Base-by-base conservation (phyloP, 192 early-diverging fungal genomes). In the Jimgerdemannia flammicorona region DNA sequence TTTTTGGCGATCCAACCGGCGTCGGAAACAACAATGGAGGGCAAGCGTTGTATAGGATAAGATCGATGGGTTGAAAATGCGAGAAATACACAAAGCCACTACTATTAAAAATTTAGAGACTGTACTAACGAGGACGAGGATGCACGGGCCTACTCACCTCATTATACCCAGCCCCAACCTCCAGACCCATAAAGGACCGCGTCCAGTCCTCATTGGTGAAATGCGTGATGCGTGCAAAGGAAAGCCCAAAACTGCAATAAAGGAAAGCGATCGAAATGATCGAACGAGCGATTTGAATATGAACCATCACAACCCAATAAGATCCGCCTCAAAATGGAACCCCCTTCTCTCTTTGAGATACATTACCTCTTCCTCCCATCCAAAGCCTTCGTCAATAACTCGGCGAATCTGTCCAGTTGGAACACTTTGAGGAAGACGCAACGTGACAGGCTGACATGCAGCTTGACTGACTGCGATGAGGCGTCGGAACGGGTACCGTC, bases 371-470 rank as follows among this genome's bases (percentile, higher is more conserved):
- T 77, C 39, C 49, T 71, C 44, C 70, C 40, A 4, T 67, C 20
- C 59, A 85, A 59, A 0, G 49, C 67, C n/a, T 74, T 74, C 40
- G 29, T 69, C 20, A 88, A 66, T 11, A 74, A 69, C 3, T 76
- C 69, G 54, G 74, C 67, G 68, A 87, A 87, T 3, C 71, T 71
- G 10, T 79, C 59, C 44, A 85, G 81, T 64, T 88, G 85, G 75
- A 80, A 81, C 43, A 81, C 80, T 74, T 87, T 88, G 42, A 88
- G 76, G 75, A 80, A 83, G 3, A 86, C 64, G 29, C 77, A 82
- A 69, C 76, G 69, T 3, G 81, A 83, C 18, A 88, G 71, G 69
- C 85, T 87, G 19, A 88, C 76, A 63, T 88, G 86, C 29, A 82
- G 63, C 18, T 72, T 59, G 49, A 59, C 14, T 59, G 49, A 59